phyloP scores from a whole-genome alignment of 208 protist genomes.

The Hexamita inflata region DNA sequence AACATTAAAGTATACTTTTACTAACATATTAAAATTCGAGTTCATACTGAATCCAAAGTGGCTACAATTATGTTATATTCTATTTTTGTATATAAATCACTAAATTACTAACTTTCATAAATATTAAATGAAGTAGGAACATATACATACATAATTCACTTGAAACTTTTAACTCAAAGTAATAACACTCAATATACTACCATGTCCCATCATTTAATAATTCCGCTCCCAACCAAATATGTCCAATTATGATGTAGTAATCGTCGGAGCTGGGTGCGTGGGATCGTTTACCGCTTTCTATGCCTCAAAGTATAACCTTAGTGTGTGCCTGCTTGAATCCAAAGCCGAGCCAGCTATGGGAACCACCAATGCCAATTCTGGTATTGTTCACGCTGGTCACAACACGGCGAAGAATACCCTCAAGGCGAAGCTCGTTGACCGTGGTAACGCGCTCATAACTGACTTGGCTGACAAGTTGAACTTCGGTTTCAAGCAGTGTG shows the following conservation, averaged over 20 bases:
- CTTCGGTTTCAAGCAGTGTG: neutral
- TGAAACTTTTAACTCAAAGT: too few relatives aligned
- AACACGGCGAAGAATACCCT: slow-evolving; percentile 19
- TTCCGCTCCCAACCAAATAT: too few relatives aligned
- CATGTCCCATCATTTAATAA: too few relatives aligned
- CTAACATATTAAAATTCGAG: too few relatives aligned
- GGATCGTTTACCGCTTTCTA: slow-evolving; percentile 23
- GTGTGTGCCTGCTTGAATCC: slow-evolving; percentile 6
- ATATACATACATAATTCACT: too few relatives aligned
- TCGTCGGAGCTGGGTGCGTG: slow-evolving; percentile 22
- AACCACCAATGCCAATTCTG: slow-evolving; percentile 30
- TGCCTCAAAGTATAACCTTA: slow-evolving; percentile 27
- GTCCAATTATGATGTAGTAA: slow-evolving; percentile 23
- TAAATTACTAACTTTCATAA: too few relatives aligned
- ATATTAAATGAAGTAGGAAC: too few relatives aligned
- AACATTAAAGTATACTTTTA: too few relatives aligned
- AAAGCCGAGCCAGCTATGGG: slow-evolving; percentile 5
- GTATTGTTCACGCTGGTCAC: slow-evolving; percentile 31
- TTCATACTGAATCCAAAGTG: too few relatives aligned
- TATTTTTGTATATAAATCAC: too few relatives aligned
- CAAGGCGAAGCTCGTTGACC: slow-evolving; percentile 25
- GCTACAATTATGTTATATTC: too few relatives aligned
- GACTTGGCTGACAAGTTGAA: slow-evolving; percentile 4
- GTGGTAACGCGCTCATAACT: slow-evolving; percentile 6
- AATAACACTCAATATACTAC: too few relatives aligned